Base-by-base conservation (phyloP, 2,329 filamentous ascomycete genomes). In the Paraphaeosphaeria sporulosa region DNA sequence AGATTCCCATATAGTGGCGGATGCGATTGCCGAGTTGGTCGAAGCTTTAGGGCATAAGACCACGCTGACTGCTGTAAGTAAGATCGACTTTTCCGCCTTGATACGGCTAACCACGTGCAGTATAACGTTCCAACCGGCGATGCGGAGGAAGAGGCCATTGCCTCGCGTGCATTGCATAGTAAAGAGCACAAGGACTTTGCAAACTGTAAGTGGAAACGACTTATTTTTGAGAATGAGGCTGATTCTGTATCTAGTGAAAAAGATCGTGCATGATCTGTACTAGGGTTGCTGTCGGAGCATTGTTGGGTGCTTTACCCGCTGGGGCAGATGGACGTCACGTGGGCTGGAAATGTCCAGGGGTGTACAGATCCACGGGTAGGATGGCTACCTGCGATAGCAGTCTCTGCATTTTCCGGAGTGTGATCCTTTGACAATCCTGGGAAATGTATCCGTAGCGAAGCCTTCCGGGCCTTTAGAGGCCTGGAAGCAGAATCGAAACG, bases 11-110 rank as follows among this genome's bases (percentile, higher is more conserved):
- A 69, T 77, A 23, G 82, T 85, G 5, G 81, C 77, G 12, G 75
- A 81, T 63, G 79, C 80, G 3, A 80, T 85, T 40, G 67, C 80
- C 30, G 70, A 76, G n/a, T 69, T 85, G 13, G 82, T 85, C 3
- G 69, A 80, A 55, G 63, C 68, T 6, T 65, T 85, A n/a, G 83
- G 79, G 1, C 71, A 76, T 57, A 76, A 76, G 52, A 77, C 75
- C 1, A 74, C 66, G 0, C 58, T 77, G 58, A 75, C 72, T 49
- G 72, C 72, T 36, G 75, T 76, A 68, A 58, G 75, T 67, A 6
- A 23, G 17, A 1, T 6, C 13, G 19, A n/a, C 2, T 9, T n/a
- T 10, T 30, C 25, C 7, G 4, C 47, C 1, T 17, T 42, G 15
- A 2, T 23, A 1, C 32, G n/a, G 42, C 67, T 76, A 23, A 76